Conservation (phyloP, 108 stramenopile species). For the Cyclotella cryptica region DNA sequence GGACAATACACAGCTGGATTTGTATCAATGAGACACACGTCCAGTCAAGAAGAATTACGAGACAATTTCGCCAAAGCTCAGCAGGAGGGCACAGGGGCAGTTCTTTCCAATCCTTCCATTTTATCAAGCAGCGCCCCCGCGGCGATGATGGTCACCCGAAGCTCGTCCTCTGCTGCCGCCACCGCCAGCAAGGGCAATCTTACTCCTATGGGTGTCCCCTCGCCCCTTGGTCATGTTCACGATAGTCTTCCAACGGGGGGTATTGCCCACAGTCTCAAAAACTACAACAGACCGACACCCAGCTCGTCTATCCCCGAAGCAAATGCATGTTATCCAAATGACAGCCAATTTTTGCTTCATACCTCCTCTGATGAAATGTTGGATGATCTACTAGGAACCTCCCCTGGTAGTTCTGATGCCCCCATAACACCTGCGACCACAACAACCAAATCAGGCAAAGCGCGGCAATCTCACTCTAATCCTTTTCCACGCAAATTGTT, state of each 20-base stretch:
- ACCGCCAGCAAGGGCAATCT: background rate
- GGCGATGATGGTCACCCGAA: slow-evolving; percentile 12
- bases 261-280: slow-evolving; percentile 4
- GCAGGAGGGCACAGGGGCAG: slow-evolving; percentile 7
- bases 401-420: slow-evolving; percentile 21
- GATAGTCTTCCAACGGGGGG: slow-evolving; percentile 15
- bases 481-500: slow-evolving; percentile 92
- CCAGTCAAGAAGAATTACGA: slow-evolving; percentile 33
- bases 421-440: slow-evolving; percentile 40
- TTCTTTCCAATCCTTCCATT: background rate
- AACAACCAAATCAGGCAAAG: slow-evolving; percentile 27
- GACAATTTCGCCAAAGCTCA: slow-evolving; percentile 51
- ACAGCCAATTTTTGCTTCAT: background rate
- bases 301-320: background rate
- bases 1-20: slow-evolving; percentile 16
- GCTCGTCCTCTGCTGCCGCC: slow-evolving; percentile 1
- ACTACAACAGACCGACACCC: background rate
- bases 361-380: background rate
- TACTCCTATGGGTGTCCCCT: slow-evolving; percentile 6
- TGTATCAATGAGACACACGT: slow-evolving; percentile 2
- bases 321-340: background rate
- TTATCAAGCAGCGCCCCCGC: slow-evolving; percentile 16
- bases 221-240: slow-evolving; percentile 8
- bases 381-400: slow-evolving; percentile 10
- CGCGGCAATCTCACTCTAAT: slow-evolving; percentile 69